These are phyloP conservation scores for Debaryomycetaceae sp. DNA, from an alignment of 1,139 yeast genomes.

Conservation along the genomic window DNA sequence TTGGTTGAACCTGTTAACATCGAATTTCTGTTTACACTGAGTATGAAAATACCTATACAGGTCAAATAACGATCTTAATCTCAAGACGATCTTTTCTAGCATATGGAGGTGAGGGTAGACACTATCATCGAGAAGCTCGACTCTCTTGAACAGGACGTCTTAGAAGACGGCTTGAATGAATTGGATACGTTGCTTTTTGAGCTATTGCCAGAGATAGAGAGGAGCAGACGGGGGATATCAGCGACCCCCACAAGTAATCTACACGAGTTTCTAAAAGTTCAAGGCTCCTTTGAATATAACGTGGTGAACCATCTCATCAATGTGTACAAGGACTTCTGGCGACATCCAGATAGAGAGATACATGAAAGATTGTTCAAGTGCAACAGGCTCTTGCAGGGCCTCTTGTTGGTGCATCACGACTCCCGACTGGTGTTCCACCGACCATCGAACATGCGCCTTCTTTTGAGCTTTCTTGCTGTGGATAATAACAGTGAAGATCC, in stretches of 20 bases:
- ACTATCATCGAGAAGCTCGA: slow-evolving; percentile 16
- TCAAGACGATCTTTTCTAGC: neutral
- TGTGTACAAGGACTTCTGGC: slow-evolving; percentile 17
- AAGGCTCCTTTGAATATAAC: slow-evolving; percentile 51
- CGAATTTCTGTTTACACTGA: neutral
- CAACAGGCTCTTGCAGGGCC: slow-evolving; percentile 57
- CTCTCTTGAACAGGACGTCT: slow-evolving; percentile 7
- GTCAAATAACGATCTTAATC: neutral
- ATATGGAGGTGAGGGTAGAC: slow-evolving; percentile 14
- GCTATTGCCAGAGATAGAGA: slow-evolving; percentile 23
- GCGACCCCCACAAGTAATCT: slow-evolving; percentile 15
- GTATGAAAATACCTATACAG: neutral
- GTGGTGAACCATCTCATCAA: slow-evolving; percentile 35
- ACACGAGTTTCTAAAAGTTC: slow-evolving; percentile 43
- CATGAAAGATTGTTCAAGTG: slow-evolving; percentile 16
- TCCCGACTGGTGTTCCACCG: slow-evolving; percentile 48
- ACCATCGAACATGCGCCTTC: slow-evolving; percentile 26
- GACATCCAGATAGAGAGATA: slow-evolving; percentile 6
- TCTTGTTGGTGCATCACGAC: slow-evolving; percentile 56
- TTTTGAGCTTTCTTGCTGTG: slow-evolving; percentile 21
- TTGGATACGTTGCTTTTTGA: slow-evolving; percentile 16
- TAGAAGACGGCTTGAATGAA: slow-evolving; percentile 11
- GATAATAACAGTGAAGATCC: neutral
- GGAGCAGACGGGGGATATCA: slow-evolving; percentile 13
- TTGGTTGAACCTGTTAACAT: neutral